A percentile compares a stretch with the other conserved stretches of the same genome.
phyloP scores from a whole-genome alignment of 371 early-diverging fungal genomes.

The Blyttiomyces sp. region DNA sequence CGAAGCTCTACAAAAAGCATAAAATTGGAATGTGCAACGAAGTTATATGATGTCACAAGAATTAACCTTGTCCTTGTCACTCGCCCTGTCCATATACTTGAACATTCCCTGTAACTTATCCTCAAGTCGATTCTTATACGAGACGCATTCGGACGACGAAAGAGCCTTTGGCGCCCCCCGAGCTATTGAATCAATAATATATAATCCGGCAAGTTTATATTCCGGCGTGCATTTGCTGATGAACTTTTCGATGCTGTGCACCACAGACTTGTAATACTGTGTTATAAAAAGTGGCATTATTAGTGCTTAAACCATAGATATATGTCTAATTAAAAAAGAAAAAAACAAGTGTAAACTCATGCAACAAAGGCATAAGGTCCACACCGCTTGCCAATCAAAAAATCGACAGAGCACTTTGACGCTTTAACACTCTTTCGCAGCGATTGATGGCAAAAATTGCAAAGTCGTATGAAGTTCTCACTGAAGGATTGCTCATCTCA shows the following conservation, averaged over 20 bases:
- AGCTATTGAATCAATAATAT: constrained; percentile 66
- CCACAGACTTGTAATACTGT: constrained; percentile 60
- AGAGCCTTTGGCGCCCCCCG: constrained; percentile 44
- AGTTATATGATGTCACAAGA: neutral
- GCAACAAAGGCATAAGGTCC: neutral
- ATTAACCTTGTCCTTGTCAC: constrained; percentile 51
- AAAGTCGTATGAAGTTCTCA: too few relatives aligned
- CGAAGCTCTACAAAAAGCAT: neutral
- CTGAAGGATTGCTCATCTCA: too few relatives aligned
- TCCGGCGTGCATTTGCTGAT: constrained; percentile 57
- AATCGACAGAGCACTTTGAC: neutral
- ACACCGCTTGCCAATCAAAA: neutral
- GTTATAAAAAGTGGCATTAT: neutral
- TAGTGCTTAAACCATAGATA: neutral
- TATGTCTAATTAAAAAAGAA: neutral
- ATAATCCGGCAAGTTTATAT: constrained; percentile 55
- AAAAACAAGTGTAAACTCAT: neutral
- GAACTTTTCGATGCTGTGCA: constrained; percentile 57
- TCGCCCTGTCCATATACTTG: constrained; percentile 45
- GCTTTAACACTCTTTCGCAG: neutral
- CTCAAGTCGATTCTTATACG: constrained; percentile 45
- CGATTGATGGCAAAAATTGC: too few relatives aligned
- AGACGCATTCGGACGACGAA: neutral
- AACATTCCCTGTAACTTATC: constrained; percentile 55
- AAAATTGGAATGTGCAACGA: neutral